Evolutionary conservation across 805 yeast genomes (phyloP).

Genomic region (Ogataea zsoltii): DNA sequence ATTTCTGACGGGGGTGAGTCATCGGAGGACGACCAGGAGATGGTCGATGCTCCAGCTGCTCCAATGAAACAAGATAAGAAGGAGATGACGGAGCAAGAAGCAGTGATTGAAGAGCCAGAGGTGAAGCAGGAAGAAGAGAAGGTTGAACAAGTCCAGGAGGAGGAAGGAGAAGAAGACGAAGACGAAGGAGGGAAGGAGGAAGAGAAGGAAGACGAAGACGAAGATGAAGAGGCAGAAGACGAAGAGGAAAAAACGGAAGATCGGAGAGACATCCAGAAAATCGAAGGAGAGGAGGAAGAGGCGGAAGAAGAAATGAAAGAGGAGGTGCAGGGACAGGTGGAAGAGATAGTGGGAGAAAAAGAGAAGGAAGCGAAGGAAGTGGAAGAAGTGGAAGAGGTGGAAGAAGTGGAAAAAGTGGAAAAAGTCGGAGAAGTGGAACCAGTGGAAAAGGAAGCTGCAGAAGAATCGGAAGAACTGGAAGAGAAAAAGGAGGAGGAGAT

Average conservation of each 20-base stretch:
- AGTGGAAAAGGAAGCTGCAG: not conserved
- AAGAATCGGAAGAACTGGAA: not conserved
- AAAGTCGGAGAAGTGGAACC: conserved; percentile 5
- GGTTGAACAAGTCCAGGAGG: too few relatives aligned
- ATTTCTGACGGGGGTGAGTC: conserved; percentile 3
- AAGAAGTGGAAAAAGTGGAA: conserved; percentile 6
- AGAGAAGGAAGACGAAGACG: conserved; percentile 1
- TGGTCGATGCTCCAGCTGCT: conserved; percentile 20
- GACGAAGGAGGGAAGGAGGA: too few relatives aligned
- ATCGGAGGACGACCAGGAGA: conserved; percentile 19
- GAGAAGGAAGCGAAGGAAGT: conserved; percentile 10
- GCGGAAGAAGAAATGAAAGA: conserved; percentile 10
- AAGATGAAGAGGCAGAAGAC: conserved; percentile 9
- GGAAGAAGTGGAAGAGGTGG: conserved; percentile 9
- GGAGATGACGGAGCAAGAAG: too few relatives aligned
- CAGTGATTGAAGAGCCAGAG: too few relatives aligned
- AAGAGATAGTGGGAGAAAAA: conserved; percentile 8
- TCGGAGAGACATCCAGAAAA: conserved; percentile 6
- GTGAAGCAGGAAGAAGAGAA: too few relatives aligned
- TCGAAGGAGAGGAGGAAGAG: conserved; percentile 3
- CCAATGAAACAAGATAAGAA: too few relatives aligned
- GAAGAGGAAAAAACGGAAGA: conserved; percentile 4
- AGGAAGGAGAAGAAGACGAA: too few relatives aligned
- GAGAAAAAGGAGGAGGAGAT: conserved; percentile 12
- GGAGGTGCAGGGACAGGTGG: not conserved